These are phyloP conservation scores for Globisporangium takayamanum DNA, from an alignment of 352 stramenopile species.

Conservation along the genomic window DNA sequence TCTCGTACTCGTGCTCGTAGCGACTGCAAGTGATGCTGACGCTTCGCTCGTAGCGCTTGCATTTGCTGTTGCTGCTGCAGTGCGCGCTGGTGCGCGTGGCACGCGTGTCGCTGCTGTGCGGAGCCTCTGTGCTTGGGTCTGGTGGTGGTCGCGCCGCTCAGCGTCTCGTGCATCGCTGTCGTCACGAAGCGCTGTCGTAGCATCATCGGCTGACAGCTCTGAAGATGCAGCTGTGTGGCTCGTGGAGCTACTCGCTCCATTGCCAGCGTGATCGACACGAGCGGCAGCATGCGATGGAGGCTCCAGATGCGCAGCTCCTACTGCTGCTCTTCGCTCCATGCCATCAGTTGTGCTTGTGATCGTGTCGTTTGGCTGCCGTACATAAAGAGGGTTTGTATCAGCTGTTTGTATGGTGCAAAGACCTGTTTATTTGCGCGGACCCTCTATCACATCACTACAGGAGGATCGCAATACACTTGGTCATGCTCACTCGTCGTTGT, in stretches of 20 bases:
- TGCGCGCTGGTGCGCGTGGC: not conserved
- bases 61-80: not conserved
- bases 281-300: no score
- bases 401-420: not conserved
- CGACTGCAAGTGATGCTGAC: not conserved
- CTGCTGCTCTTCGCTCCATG: not conserved
- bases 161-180: conserved; percentile 18
- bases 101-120: not conserved
- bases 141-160: not conserved
- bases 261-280: no score
- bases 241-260: no score
- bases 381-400: no score
- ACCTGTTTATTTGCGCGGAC: not conserved
- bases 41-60: not conserved
- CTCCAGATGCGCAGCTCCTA: no score
- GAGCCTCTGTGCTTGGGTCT: not conserved
- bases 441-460: not conserved
- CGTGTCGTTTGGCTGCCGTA: no score
- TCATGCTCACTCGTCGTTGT: not conserved
- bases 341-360: not conserved
- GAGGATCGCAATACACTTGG: not conserved
- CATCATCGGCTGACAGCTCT: no score
- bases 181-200: conserved; percentile 6
- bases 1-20: not conserved
- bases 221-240: no score